Conservation (phyloP, 306 rosid genomes). For the Vicia sativa region DNA sequence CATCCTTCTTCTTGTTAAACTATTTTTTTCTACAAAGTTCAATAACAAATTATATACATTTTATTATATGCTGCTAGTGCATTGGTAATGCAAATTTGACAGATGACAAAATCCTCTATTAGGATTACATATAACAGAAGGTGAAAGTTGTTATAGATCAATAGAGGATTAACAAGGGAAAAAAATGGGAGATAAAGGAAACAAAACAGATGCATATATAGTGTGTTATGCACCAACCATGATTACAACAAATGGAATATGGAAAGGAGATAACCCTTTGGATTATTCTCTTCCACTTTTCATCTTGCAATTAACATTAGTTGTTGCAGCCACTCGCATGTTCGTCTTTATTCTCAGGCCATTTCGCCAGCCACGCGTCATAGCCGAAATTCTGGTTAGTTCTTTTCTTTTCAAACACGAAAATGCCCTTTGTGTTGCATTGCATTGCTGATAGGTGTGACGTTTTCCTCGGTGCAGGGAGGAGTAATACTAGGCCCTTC, state of each 20-base stretch:
- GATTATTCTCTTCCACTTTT: conserved; percentile 94
- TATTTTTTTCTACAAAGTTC: neutral
- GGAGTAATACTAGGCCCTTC: conserved; percentile 92
- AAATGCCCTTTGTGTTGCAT: neutral
- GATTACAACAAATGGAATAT: conserved; percentile 92
- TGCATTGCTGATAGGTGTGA: conserved; percentile 1
- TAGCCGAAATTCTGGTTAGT: conserved; percentile 81
- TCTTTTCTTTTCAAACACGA: conserved; percentile 13
- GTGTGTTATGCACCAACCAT: conserved; percentile 85
- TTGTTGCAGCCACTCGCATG: conserved; percentile 65
- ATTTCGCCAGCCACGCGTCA: conserved; percentile 91
- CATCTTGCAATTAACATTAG: conserved; percentile 74
- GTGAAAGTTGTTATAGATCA: conserved; percentile 25
- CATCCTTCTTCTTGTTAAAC: neutral
- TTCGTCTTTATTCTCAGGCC: conserved; percentile 80
- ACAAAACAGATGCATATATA: conserved; percentile 43
- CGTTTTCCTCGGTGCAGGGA: conserved; percentile 49
- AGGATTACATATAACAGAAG: conserved; percentile 26
- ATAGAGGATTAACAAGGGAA: neutral
- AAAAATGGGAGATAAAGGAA: conserved; percentile 26
- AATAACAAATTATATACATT: neutral
- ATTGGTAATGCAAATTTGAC: conserved; percentile 26
- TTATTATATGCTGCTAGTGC: conserved; percentile 7
- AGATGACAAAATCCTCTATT: conserved; percentile 22
- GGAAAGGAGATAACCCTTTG: conserved; percentile 96